Base-by-base conservation (phyloP, 2,329 filamentous ascomycete genomes). In the Orbilia quercus region DNA sequence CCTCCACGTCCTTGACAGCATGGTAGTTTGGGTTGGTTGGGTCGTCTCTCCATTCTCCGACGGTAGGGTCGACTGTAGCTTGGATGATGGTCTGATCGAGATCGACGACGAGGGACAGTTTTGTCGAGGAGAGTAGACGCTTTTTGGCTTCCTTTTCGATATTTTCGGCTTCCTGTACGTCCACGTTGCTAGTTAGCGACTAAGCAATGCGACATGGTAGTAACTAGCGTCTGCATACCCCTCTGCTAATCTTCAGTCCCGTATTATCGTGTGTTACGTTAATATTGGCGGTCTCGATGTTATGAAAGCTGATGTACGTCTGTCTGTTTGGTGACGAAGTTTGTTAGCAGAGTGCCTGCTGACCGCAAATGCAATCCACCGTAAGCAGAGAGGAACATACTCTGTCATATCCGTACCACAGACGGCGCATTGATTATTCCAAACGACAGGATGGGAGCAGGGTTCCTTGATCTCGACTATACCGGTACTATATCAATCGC, bases 51-150 rank as follows among this genome's bases (percentile, higher is more conserved):
- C 95, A 99, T 80, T 99, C 94, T 75, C 90, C 92, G 62, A 99
- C 89, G 0, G 95, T 99, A 5, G 93, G 94, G 77, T 99, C 95
- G 78, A 98, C 96, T 75, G 92, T 96, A 23, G 95, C 95, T 81
- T 99, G 95, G 76, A 99, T 99, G 78, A 99, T 95, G 66, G 95
- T 99, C 83, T 98, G 94, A 80, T 99, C 95, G 62, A 99, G 84
- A 84, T 99, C 95, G 77, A 99, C 95, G 23, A 99, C 95, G 47
- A 99, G 85, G 48, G 91, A 96, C 47, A 99, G 85, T 82, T 96
- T 96, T 77, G 90, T 88, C 74, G 90, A 87, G 70, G 88, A 85
- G 45, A 99, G 84, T 44, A 99, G 84, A 18, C 94, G 89, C 73
- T 88, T 87, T 82, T 97, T 96, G 12, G 92, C 86, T 77, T 96